Percentiles rank a stretch among this genome's conserved stretches.
These are phyloP conservation scores for Leccinum pellstonianum DNA, from an alignment of 768 basidiomycete genomes.

Conservation along the genomic window DNA sequence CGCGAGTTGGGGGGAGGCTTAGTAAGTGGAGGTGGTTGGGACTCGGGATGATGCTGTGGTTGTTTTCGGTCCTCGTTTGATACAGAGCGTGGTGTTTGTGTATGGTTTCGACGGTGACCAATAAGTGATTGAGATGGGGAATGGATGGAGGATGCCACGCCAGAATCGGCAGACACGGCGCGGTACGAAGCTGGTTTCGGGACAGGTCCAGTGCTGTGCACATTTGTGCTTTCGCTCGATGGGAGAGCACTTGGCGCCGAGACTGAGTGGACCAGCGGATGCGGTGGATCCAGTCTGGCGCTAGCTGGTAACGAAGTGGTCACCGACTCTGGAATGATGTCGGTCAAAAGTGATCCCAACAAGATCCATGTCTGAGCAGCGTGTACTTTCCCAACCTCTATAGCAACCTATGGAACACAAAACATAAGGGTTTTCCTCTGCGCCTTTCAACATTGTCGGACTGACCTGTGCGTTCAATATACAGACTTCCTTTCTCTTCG, in stretches of 20 bases:
- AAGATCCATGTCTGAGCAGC: slow-evolving; percentile 70
- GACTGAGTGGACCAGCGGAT: slow-evolving; percentile 37
- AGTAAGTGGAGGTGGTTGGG: slow-evolving; percentile 15
- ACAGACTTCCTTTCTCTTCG: slow-evolving; percentile 48
- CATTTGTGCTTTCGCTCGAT: slow-evolving; percentile 14
- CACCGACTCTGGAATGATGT: slow-evolving; percentile 42
- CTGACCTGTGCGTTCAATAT: slow-evolving; percentile 57
- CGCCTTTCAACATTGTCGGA: not conserved
- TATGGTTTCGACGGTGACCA: slow-evolving; percentile 7
- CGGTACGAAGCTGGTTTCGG: slow-evolving; percentile 28
- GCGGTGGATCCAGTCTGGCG: slow-evolving; percentile 16
- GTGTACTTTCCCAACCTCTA: slow-evolving; percentile 52
- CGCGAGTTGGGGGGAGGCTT: slow-evolving; percentile 41
- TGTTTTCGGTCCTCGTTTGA: slow-evolving; percentile 25
- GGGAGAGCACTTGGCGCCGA: slow-evolving; percentile 44
- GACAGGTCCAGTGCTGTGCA: slow-evolving; percentile 9
- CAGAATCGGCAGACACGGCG: slow-evolving; percentile 28
- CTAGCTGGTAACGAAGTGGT: slow-evolving; percentile 27
- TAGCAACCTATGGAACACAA: slow-evolving; percentile 45
- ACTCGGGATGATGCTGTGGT: slow-evolving; percentile 17
- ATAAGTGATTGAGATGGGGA: slow-evolving; percentile 28
- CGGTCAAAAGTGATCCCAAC: slow-evolving; percentile 53
- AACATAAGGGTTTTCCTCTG: not conserved
- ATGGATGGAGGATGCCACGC: slow-evolving; percentile 11
- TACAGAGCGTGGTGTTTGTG: slow-evolving; percentile 16